Evolutionary conservation across 495 filamentous ascomycete genomes (phyloP).

Genomic region (Echria macrotheca): DNA sequence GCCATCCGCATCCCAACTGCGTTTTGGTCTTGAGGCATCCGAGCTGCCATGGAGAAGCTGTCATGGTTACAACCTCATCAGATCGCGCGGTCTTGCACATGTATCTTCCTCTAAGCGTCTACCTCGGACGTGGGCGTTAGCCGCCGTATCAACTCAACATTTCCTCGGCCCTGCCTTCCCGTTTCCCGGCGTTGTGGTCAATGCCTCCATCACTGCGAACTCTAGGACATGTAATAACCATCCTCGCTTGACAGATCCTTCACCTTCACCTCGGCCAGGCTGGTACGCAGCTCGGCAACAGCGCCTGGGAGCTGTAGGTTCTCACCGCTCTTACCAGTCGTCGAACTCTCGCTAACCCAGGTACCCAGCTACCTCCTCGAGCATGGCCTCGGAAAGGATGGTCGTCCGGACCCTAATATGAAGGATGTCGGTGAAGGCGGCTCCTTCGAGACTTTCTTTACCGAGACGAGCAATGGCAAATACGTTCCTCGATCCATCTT

Average conservation of each 20-base stretch:
- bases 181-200: no score
- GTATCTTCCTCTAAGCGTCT: no score
- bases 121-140: no score
- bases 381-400: conserved; percentile 78
- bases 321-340: conserved; percentile 36
- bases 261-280: conserved; percentile 93
- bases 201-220: no score
- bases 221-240: no score
- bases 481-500: conserved; percentile 88
- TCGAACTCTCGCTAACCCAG: conserved; percentile 11
- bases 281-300: conserved; percentile 88
- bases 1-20: not conserved
- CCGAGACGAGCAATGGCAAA: conserved; percentile 79
- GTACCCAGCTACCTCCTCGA: conserved; percentile 74
- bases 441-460: conserved; percentile 88
- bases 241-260: conserved; percentile 62
- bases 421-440: conserved; percentile 59
- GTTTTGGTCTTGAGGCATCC: no score
- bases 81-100: no score
- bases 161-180: no score
- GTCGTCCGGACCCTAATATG: conserved; percentile 58
- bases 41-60: no score
- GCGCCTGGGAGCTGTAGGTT: conserved; percentile 89
- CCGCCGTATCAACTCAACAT: no score
- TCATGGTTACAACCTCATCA: no score